Percentiles rank a stretch among this genome's conserved stretches.
Evolutionary conservation across 805 yeast genomes (phyloP).

Genomic region (Candida bentonensis): DNA sequence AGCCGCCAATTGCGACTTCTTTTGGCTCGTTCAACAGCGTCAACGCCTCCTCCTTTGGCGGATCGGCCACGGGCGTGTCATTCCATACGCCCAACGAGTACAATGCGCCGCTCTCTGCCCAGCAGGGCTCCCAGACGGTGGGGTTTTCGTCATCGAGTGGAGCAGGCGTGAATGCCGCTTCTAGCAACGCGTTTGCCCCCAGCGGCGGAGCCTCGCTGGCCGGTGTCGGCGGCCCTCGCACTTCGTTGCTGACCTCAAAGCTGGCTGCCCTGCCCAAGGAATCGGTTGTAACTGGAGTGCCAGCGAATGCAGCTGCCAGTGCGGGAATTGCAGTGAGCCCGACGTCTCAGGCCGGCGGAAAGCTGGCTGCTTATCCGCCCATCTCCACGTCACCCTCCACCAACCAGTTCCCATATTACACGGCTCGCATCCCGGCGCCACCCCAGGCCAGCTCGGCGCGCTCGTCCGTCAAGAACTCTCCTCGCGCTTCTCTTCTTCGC

Average conservation of each 20-base stretch:
- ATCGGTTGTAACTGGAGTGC: too few relatives aligned
- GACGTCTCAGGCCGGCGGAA: too few relatives aligned
- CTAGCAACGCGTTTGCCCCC: constrained; percentile 1
- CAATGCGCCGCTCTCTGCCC: constrained; percentile 3
- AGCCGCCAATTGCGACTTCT: not conserved
- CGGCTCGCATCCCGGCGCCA: constrained; percentile 5
- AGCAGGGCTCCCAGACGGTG: constrained; percentile 2
- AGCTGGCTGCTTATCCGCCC: too few relatives aligned
- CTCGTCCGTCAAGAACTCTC: constrained; percentile 21
- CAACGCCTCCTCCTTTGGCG: constrained; percentile 1
- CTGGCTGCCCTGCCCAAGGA: constrained; percentile 14
- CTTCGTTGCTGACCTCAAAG: constrained; percentile 22
- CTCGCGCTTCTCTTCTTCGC: constrained; percentile 21
- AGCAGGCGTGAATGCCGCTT: constrained; percentile 1
- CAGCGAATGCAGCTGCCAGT: constrained; percentile 9
- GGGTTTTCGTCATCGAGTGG: constrained; percentile 2
- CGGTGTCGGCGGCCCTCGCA: constrained; percentile 10
- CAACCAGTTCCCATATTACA: constrained; percentile 3
- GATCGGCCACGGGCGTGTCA: constrained; percentile 1
- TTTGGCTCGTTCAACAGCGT: not conserved
- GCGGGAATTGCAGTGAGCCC: too few relatives aligned
- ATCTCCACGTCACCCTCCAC: constrained; percentile 3
- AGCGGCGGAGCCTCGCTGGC: constrained; percentile 3
- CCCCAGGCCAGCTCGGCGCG: constrained; percentile 2
- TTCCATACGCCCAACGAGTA: constrained; percentile 4